Base-by-base conservation (phyloP, 2,329 filamentous ascomycete genomes). In the Botrytis sinoallii region DNA sequence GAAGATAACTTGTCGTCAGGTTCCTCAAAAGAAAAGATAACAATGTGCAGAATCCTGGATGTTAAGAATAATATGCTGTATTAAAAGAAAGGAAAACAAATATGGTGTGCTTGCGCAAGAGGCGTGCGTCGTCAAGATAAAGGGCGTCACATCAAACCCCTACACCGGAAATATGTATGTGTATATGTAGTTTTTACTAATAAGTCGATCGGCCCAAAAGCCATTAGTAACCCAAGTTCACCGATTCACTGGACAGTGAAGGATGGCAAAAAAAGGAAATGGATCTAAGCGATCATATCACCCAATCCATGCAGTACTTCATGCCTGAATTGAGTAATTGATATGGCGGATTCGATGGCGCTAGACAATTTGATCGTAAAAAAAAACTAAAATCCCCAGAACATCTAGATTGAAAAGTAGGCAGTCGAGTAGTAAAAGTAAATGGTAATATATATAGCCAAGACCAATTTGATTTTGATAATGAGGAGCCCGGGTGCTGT, bases 81-180 rank as follows among this genome's bases (percentile, higher is more conserved):
- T 40, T 14, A 35, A 72, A 35, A 52, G 52, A 42, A 60, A 35
- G 32, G 57, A 55, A 55, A 57, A 7, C 63, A 46, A 64, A 67
- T 75, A 40, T 55, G 70, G 52, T 72, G 70, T 60, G 32, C 70
- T 67, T 72, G 66, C 64, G 71, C 70, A 68, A 52, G 52, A 67
- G 42, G 73, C 60, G 70, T 74, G 74, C 68, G 48, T 73, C 74
- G 63, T 61, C 52, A 69, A 70, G 59, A 42, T 35, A 57, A 59
- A 65, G 74, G 74, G 74, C 73, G 71, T 75, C 74, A 71, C 67
- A 59, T 48, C 35, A 67, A 66, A 22, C 66, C 46, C 46, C 46
- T 57, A 68, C 35, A 57, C 65, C 66, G 66, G 66, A 68, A 52
- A 57, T 57, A 57, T 68, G 35, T 42, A 65, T 65, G 32, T 46